These are phyloP conservation scores for Metrosideros polymorpha DNA, from an alignment of 441 rosid species.

Conservation along the genomic window DNA sequence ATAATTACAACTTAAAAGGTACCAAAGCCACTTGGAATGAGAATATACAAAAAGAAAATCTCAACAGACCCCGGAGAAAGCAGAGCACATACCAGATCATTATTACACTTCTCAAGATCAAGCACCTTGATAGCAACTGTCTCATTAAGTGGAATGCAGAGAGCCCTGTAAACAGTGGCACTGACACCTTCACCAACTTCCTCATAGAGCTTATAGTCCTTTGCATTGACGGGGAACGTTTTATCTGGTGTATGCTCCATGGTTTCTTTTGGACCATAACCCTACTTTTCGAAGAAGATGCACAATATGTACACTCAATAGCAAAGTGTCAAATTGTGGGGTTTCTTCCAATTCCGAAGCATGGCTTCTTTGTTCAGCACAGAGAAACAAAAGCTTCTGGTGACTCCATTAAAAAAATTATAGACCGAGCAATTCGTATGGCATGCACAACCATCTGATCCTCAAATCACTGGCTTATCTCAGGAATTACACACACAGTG, in stretches of 20 bases:
- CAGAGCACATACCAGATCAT: conserved; percentile 60
- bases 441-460: not conserved
- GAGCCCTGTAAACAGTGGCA: conserved; percentile 86
- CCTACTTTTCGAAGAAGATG: conserved; percentile 20
- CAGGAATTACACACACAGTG: not conserved
- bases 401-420: not conserved
- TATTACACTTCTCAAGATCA: conserved; percentile 95
- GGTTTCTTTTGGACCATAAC: conserved; percentile 29
- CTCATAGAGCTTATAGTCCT: conserved; percentile 76
- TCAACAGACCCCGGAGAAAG: not conserved
- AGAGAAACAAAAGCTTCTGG: conserved; percentile 15
- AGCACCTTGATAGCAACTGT: conserved; percentile 92
- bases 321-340: conserved; percentile 23
- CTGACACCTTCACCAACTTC: conserved; percentile 99
- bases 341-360: conserved; percentile 73
- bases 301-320: conserved; percentile 19
- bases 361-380: conserved; percentile 38
- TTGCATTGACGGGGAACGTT: conserved; percentile 66
- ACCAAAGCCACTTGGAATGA: not conserved
- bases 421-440: not conserved
- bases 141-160: conserved; percentile 84
- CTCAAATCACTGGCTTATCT: not conserved
- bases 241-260: conserved; percentile 61
- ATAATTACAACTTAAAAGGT: not conserved
- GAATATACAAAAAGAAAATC: not conserved